Evolutionary conservation across 306 rosid genomes (phyloP).

Genomic region (Myrica gale): DNA sequence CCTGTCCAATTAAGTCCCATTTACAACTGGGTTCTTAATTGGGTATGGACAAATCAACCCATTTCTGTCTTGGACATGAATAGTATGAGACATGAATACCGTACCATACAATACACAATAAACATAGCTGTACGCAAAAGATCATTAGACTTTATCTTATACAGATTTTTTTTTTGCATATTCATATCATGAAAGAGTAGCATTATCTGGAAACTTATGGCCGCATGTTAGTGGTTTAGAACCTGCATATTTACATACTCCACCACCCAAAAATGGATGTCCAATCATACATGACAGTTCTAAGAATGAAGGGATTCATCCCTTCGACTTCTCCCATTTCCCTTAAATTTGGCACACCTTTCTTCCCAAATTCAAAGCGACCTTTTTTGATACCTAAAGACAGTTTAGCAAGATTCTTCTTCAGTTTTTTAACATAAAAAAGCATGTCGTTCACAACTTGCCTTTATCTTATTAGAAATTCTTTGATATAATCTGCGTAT

Average conservation of each 20-base stretch:
- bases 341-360: neutral
- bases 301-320: no score
- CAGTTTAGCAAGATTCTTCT: neutral
- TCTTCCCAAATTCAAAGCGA: no score
- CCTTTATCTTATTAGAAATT: neutral
- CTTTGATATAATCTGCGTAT: neutral
- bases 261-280: neutral
- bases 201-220: neutral
- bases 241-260: neutral
- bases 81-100: no score
- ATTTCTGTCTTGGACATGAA: no score
- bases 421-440: no score
- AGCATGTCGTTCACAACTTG: neutral
- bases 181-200: neutral
- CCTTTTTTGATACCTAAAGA: no score
- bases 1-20: no score
- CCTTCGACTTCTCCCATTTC: neutral
- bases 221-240: neutral
- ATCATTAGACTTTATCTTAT: neutral
- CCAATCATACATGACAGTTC: neutral
- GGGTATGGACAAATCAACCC: no score
- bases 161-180: no score
- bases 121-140: no score
- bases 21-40: no score
- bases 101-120: no score